Percentiles rank a stretch among this genome's conserved stretches.
phyloP scores from a whole-genome alignment of 2,329 filamentous ascomycete species.

The Sphaerostilbella broomeana region DNA sequence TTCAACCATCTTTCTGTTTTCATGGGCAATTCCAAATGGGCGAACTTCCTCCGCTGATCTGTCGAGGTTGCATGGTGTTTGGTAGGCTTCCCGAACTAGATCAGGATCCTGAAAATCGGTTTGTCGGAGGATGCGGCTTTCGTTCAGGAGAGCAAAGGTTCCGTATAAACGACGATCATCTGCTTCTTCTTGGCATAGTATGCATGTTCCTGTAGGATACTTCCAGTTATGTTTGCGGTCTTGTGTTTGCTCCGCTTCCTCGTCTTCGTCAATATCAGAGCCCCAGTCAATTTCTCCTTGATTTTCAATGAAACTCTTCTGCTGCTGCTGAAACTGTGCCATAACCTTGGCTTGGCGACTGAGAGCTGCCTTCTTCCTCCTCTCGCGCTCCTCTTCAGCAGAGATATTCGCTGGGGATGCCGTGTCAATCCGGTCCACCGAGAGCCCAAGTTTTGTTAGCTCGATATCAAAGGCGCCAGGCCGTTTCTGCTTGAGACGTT shows the following conservation, averaged over 20 bases:
- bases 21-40: slow-evolving; percentile 84
- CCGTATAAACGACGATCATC: slow-evolving; percentile 85
- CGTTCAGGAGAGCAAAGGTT: slow-evolving; percentile 82
- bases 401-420: slow-evolving; percentile 68
- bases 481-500: slow-evolving; percentile 76
- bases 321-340: slow-evolving; percentile 97
- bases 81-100: slow-evolving; percentile 74
- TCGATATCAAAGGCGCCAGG: slow-evolving; percentile 66
- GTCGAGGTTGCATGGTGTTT: slow-evolving; percentile 76
- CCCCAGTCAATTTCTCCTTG: slow-evolving; percentile 87
- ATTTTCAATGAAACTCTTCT: slow-evolving; percentile 87
- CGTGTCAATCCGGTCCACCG: slow-evolving; percentile 73
- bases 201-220: slow-evolving; percentile 88
- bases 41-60: slow-evolving; percentile 74
- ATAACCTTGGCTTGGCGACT: slow-evolving; percentile 90
- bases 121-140: slow-evolving; percentile 80
- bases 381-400: slow-evolving; percentile 66
- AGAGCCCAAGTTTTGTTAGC: slow-evolving; percentile 56
- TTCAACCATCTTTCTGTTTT: slow-evolving; percentile 71
- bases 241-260: slow-evolving; percentile 50
- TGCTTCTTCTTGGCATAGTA: slow-evolving; percentile 92
- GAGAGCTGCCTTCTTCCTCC: slow-evolving; percentile 84
- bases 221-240: slow-evolving; percentile 66
- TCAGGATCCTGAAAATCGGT: slow-evolving; percentile 78
- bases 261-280: slow-evolving; percentile 67